Evolutionary conservation across 768 basidiomycete species (phyloP).

Genomic region (Serpula lacrymans): DNA sequence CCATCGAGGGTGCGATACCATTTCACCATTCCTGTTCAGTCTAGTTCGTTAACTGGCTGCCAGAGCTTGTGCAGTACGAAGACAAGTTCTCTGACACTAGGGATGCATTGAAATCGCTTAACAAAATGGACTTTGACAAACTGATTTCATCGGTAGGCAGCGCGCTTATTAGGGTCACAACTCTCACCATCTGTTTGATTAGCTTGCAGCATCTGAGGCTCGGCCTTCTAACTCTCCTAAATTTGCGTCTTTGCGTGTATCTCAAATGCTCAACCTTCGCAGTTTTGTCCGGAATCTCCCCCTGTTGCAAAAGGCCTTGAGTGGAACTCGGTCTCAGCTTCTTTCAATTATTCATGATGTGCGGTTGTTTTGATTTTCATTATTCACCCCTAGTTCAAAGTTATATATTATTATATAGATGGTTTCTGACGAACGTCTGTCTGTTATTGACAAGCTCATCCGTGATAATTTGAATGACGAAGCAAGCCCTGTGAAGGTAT

Average conservation of each 20-base stretch:
- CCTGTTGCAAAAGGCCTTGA: constrained; percentile 57
- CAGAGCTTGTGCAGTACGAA: constrained; percentile 77
- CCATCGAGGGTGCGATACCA: constrained; percentile 65
- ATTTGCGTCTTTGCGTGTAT: constrained; percentile 63
- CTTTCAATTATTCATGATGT: constrained; percentile 63
- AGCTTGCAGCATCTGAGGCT: constrained; percentile 69
- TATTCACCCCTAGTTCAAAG: not conserved
- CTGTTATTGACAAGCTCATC: constrained; percentile 57
- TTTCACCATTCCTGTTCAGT: constrained; percentile 1
- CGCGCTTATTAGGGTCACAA: not conserved
- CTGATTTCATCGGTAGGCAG: constrained; percentile 62
- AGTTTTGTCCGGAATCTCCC: constrained; percentile 69
- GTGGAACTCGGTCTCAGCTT: constrained; percentile 54
- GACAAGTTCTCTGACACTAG: constrained; percentile 67
- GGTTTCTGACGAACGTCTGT: constrained; percentile 70
- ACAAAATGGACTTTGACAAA: constrained; percentile 87
- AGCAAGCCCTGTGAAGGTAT: constrained; percentile 55
- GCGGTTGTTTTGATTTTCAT: constrained; percentile 7
- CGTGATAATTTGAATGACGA: constrained; percentile 72
- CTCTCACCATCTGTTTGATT: not conserved
- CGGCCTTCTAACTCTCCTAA: constrained; percentile 52
- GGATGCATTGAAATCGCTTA: constrained; percentile 64
- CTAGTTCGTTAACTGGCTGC: constrained; percentile 10
- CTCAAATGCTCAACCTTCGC: constrained; percentile 78
- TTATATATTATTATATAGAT: constrained; percentile 45